Base-by-base conservation (phyloP, 345 rosid genomes). In the Psidium guajava region DNA sequence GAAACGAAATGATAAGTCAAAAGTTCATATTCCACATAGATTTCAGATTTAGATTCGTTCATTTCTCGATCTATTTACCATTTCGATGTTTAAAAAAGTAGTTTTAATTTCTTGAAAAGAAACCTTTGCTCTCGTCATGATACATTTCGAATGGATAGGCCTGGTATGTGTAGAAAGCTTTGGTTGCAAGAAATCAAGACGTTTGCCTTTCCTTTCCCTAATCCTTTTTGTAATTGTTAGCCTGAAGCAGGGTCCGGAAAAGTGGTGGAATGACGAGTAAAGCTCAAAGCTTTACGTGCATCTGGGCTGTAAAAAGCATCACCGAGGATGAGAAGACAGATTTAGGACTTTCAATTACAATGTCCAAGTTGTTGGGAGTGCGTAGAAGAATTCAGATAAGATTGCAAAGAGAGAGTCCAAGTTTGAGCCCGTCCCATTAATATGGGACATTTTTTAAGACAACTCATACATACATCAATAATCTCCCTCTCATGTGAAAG, bases 61-160 rank as follows among this genome's bases (percentile, higher is more conserved):
- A 8, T 32, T 69, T 69, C 8, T 61, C 6, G 0, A 28, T 64
- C 42, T 3, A 64, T 64, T 15, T 28, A 28, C 20, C 40, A 16
- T 64, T 28, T 16, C 6, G 5, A 28, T 16, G 7, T 6, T 0
- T 49, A 28, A 28, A 28, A 4, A 64, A 6, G 0, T 64, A 8
- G 44, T 64, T 32, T 64, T 28, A 64, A 64, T 8, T 16, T 64
- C 22, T 64, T 18, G 6, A 64, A 32, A 64, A 8, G 44, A 15
- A 8, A 32, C 8, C 8, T 64, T 7, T 64, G 20, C 75, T 32
- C 44, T 8, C 0, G 44, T 14, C 11, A 3, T 64, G 22, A 2
- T 64, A 32, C 40, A 6, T 59, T 59, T 27, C 10, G 32, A 20
- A 15, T 14, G 40, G 73, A 59, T 9, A 27, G 21, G 15, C 28